Conservation (phyloP, 2,329 filamentous ascomycete species). For the Alternaria burnsii region DNA sequence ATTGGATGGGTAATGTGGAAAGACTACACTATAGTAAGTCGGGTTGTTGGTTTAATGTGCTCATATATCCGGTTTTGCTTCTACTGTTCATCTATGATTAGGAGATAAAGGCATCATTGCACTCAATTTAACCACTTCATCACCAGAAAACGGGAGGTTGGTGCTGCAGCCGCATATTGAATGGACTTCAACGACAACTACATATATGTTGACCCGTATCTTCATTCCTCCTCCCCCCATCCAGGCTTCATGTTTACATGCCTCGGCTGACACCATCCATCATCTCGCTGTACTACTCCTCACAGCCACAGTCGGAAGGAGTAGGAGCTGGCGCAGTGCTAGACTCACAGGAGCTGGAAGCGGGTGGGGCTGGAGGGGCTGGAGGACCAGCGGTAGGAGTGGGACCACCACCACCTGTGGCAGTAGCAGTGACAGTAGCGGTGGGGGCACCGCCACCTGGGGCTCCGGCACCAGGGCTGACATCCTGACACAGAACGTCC, state of each 20-base stretch:
- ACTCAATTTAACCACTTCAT: neutral
- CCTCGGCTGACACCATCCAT: neutral
- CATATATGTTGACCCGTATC: neutral
- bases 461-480: conserved; percentile 10
- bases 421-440: neutral
- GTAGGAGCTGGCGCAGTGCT: neutral
- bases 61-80: neutral
- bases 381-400: neutral
- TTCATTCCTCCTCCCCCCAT: neutral
- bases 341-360: neutral
- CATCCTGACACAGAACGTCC: conserved; percentile 17
- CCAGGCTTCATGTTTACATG: neutral
- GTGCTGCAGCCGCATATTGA: neutral
- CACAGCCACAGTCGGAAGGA: conserved; percentile 6
- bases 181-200: conserved; percentile 1
- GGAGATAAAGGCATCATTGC: too few species aligned
- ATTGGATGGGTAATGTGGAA: neutral
- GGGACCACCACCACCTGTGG: neutral
- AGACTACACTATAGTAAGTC: neutral
- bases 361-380: neutral
- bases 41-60: neutral
- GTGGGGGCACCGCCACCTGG: neutral
- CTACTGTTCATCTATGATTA: neutral
- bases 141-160: neutral
- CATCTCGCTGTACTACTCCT: neutral